Evolutionary conservation across 2,329 filamentous ascomycete species (phyloP).

Genomic region (Penicillium decumbens): DNA sequence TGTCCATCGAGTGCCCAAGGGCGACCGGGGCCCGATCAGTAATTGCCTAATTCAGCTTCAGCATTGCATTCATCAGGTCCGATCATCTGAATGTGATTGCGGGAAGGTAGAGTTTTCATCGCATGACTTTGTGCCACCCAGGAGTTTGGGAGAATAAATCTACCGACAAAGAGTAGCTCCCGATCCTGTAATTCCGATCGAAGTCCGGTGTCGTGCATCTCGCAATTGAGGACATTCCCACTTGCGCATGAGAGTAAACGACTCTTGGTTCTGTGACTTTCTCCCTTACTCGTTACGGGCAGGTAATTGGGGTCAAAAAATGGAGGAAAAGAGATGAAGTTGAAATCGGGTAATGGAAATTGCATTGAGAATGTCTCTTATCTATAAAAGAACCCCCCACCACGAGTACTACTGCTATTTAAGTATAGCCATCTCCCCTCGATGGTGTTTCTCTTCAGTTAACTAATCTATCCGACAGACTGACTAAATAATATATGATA

Average conservation of each 20-base stretch:
- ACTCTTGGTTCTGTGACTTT: background rate
- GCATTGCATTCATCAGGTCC: background rate
- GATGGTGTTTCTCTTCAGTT: no score
- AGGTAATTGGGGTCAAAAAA: no score
- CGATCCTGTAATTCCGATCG: background rate
- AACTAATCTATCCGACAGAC: no score
- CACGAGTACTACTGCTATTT: no score
- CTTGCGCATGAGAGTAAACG: background rate
- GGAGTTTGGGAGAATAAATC: background rate
- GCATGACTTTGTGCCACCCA: conserved; percentile 11
- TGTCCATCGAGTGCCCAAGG: conserved; percentile 1
- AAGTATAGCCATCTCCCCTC: no score
- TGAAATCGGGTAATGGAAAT: no score
- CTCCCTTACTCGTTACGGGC: background rate
- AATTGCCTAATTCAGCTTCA: background rate
- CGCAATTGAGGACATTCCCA: background rate
- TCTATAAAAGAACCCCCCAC: no score
- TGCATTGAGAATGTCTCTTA: no score
- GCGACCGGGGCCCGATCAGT: background rate
- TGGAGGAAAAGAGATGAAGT: no score
- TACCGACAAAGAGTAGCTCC: background rate
- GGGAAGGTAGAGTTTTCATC: background rate
- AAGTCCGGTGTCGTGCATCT: background rate
- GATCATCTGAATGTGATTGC: background rate
- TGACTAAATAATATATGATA: no score